Conservation (phyloP, 495 filamentous ascomycete species). For the Neurospora terricola region DNA sequence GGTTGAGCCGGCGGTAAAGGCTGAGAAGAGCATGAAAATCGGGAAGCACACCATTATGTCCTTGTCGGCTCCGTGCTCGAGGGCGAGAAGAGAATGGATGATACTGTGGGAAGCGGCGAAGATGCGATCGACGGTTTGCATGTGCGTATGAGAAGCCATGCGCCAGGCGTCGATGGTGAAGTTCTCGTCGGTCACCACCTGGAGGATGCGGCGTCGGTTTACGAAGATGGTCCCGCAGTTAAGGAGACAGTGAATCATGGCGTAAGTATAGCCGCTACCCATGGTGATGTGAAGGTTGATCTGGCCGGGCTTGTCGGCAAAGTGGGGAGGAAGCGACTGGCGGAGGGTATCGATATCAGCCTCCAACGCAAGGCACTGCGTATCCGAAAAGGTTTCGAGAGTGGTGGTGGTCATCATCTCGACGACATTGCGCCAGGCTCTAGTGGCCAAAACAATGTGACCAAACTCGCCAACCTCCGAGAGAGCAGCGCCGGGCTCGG, state of each 20-base stretch:
- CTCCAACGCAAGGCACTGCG: constrained; percentile 31
- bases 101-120: constrained; percentile 41
- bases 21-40: constrained; percentile 43
- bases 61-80: constrained; percentile 38
- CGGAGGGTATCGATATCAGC: constrained; percentile 36
- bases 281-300: constrained; percentile 44
- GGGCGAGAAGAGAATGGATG: constrained; percentile 32
- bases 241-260: constrained; percentile 41
- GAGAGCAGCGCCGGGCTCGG: constrained; percentile 21
- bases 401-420: constrained; percentile 42
- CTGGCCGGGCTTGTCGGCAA: constrained; percentile 39
- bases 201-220: constrained; percentile 40
- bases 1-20: constrained; percentile 41
- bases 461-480: constrained; percentile 41
- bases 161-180: constrained; percentile 38
- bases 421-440: constrained; percentile 42
- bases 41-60: constrained; percentile 40
- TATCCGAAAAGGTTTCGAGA: constrained; percentile 34
- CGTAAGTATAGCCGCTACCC: constrained; percentile 42
- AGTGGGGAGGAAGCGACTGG: constrained; percentile 35
- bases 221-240: constrained; percentile 43
- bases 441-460: constrained; percentile 40
- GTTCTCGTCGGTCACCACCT: constrained; percentile 34
- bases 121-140: constrained; percentile 34
- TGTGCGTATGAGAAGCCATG: constrained; percentile 25